Percentiles rank a stretch among this genome's conserved stretches.
Conservation (phyloP, 768 basidiomycete species). For the Lactifluus echinatus region DNA sequence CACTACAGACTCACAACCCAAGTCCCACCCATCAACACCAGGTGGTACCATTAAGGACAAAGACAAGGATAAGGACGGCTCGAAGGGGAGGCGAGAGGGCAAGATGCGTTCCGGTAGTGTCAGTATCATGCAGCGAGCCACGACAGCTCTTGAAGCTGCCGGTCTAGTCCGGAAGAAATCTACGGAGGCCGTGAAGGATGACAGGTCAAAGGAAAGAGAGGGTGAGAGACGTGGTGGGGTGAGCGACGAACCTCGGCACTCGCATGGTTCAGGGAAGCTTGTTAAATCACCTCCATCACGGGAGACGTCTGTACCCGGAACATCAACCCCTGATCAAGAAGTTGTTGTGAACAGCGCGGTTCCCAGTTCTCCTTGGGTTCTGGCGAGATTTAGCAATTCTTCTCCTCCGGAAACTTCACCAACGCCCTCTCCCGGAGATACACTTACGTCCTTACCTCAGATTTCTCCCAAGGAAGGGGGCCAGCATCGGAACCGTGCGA, state of each 20-base stretch:
- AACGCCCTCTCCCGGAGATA: constrained; percentile 46
- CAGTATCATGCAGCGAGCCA: constrained; percentile 93
- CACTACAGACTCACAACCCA: constrained; percentile 38
- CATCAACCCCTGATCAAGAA: constrained; percentile 41
- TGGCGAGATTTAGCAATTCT: constrained; percentile 27
- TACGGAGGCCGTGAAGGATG: constrained; percentile 60
- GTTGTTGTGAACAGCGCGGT: constrained; percentile 20
- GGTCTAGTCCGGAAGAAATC: constrained; percentile 81
- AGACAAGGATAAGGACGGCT: constrained; percentile 34
- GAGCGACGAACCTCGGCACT: constrained; percentile 52
- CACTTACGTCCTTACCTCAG: constrained; percentile 39
- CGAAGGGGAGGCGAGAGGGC: constrained; percentile 42
- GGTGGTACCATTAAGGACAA: constrained; percentile 51
- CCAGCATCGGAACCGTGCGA: constrained; percentile 59
- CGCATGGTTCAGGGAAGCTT: constrained; percentile 59
- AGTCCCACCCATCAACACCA: constrained; percentile 65
- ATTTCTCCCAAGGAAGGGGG: constrained; percentile 29
- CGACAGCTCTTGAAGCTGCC: constrained; percentile 81
- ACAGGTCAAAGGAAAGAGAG: constrained; percentile 36
- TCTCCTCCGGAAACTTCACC: constrained; percentile 35
- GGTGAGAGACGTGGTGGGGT: constrained; percentile 37
- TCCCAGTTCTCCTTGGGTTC: constrained; percentile 59
- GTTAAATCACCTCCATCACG: constrained; percentile 63
- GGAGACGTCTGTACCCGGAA: constrained; percentile 36
- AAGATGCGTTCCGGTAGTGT: constrained; percentile 83